Evolutionary conservation across 495 filamentous ascomycete species (phyloP).

Genomic region (Trichocladium antarcticum): DNA sequence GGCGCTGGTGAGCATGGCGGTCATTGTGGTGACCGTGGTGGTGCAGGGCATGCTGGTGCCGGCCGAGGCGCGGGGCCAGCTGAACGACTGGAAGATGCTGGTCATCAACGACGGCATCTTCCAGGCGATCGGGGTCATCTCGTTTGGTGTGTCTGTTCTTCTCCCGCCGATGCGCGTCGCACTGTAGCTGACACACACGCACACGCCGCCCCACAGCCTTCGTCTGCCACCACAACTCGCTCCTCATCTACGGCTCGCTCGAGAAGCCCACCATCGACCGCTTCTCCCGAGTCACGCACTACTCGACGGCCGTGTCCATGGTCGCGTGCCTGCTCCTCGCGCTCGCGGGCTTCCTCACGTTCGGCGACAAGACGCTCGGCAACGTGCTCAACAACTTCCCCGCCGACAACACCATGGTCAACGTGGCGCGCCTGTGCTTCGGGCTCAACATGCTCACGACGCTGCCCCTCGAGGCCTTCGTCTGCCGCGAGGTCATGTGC

Average conservation of each 20-base stretch:
- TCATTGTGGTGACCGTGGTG: constrained; percentile 83
- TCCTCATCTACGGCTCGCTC: constrained; percentile 93
- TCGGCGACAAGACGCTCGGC: constrained; percentile 80
- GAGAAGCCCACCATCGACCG: constrained; percentile 90
- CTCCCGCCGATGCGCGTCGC: neutral
- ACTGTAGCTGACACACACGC: constrained; percentile 23
- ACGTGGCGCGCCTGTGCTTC: constrained; percentile 87
- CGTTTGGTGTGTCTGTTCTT: constrained; percentile 69
- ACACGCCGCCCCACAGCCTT: no score
- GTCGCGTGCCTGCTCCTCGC: constrained; percentile 82
- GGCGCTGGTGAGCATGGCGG: constrained; percentile 78
- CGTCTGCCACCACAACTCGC: constrained; percentile 90
- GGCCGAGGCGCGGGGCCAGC: constrained; percentile 52
- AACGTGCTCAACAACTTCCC: constrained; percentile 99
- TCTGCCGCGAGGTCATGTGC: constrained; percentile 91
- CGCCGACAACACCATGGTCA: constrained; percentile 76
- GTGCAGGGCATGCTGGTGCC: constrained; percentile 71
- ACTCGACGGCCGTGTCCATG: constrained; percentile 78
- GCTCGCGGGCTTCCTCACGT: constrained; percentile 78
- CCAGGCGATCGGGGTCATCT: constrained; percentile 93
- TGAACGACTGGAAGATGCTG: constrained; percentile 50
- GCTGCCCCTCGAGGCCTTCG: constrained; percentile 88
- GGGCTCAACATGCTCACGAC: constrained; percentile 98
- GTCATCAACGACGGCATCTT: constrained; percentile 77
- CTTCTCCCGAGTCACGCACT: constrained; percentile 85